These are phyloP conservation scores for Mortierella claussenii DNA, from an alignment of 192 early-diverging fungal species.

Conservation along the genomic window DNA sequence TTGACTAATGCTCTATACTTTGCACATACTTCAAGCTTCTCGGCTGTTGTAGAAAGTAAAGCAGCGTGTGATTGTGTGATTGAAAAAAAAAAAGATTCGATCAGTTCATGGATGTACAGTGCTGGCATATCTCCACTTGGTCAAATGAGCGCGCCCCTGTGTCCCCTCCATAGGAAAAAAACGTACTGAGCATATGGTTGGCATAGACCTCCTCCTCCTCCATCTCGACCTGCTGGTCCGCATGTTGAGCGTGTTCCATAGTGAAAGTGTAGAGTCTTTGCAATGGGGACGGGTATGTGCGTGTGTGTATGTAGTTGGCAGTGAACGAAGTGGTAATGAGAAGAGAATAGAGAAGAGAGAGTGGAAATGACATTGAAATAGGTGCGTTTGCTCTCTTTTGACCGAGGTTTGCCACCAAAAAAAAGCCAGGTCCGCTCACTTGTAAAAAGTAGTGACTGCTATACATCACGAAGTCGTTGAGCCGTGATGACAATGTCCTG, in stretches of 20 bases:
- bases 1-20: not conserved
- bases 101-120: not conserved
- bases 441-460: too few species aligned
- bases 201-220: constrained; percentile 41
- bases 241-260: constrained; percentile 35
- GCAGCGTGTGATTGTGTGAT: not conserved
- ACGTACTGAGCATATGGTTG: constrained; percentile 42
- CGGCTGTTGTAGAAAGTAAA: constrained; percentile 16
- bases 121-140: not conserved
- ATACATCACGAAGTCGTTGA: too few species aligned
- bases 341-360: too few species aligned
- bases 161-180: not conserved
- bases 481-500: too few species aligned
- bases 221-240: constrained; percentile 27
- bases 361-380: too few species aligned
- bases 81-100: not conserved
- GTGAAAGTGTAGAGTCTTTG: not conserved
- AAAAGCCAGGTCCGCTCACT: too few species aligned
- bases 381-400: too few species aligned
- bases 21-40: constrained; percentile 43
- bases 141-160: constrained; percentile 35
- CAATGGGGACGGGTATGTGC: too few species aligned
- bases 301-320: too few species aligned
- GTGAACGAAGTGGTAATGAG: too few species aligned
- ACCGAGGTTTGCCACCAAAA: too few species aligned